Base-by-base conservation (phyloP, 2,329 filamentous ascomycete species). In the Anisogramma anomala region DNA sequence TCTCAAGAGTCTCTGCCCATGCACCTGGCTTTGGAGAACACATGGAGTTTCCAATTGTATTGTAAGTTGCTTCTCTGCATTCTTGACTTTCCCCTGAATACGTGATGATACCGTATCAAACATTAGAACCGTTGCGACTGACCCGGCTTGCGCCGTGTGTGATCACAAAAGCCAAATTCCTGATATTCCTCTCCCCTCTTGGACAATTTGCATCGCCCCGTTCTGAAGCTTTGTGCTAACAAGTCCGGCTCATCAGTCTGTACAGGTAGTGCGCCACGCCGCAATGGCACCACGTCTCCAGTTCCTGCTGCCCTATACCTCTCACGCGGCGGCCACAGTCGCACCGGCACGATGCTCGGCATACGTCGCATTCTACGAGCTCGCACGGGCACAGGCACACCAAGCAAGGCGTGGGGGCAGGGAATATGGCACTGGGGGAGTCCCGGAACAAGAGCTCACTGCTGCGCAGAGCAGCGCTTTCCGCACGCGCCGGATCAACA, bases 81-180 rank as follows among this genome's bases (percentile, higher is more conserved):
- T 33, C 22, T 1, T 28, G n/a, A n/a, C 8, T 13, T n/a, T 20
- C 10, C 2, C 11, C 42, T 45, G 15, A 32, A 32, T 32, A 18
- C 9, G 63, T 71, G 69, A 72, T 72, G 69, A 72, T 60, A 61
- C 55, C 57, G 40, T 55, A 60, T 64, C 59, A 63, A 61, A 65
- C 57, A 55, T 64, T 64, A 72, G 69, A 72, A 72, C 69, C 68
- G 69, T 71, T 72, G 69, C 69, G 67, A 72, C 64, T 72, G 69
- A 73, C 65, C 65, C 60, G 61, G 59, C 52, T 50, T 50, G 45
- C 51, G 54, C 58, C 63, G 60, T 66, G 66, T 57, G 60, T 72
- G 68, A 73, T 71, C 65, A 65, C 58, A 70, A 62, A 59, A 62
- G 66, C 64, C 67, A 63, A 58, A 56, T 55, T 63, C 64, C 66